These are phyloP conservation scores for Mycena rosella DNA, from an alignment of 768 basidiomycete species.

Conservation along the genomic window DNA sequence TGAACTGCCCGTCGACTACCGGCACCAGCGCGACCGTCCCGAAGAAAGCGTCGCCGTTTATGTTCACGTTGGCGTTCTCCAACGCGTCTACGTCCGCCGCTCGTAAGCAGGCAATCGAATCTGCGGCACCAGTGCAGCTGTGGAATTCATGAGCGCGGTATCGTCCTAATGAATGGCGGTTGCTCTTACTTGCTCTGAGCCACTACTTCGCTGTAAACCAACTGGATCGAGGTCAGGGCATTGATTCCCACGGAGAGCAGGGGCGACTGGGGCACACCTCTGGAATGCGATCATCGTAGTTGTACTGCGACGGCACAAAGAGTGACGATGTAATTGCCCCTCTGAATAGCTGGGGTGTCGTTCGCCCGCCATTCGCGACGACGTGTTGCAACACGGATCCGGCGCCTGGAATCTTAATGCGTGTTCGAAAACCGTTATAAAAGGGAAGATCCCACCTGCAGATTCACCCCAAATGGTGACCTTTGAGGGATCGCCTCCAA, in stretches of 20 bases:
- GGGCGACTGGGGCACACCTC: background rate
- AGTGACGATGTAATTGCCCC: too few species aligned
- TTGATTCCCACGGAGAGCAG: background rate
- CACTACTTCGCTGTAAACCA: slow-evolving; percentile 5
- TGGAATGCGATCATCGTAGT: slow-evolving; percentile 10
- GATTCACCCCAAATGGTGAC: too few species aligned
- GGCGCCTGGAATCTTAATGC: background rate
- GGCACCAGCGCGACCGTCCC: slow-evolving; percentile 44
- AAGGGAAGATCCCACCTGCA: slow-evolving; percentile 28
- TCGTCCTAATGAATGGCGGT: background rate
- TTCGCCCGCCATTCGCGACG: slow-evolving; percentile 3
- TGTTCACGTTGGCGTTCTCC: slow-evolving; percentile 36
- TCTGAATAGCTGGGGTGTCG: background rate
- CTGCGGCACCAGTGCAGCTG: background rate
- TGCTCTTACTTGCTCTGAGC: too few species aligned
- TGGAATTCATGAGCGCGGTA: background rate
- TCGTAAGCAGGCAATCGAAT: slow-evolving; percentile 44
- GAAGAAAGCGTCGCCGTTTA: slow-evolving; percentile 39
- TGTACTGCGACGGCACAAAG: background rate
- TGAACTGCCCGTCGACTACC: slow-evolving; percentile 48
- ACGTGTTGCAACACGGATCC: slow-evolving; percentile 1
- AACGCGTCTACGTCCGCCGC: slow-evolving; percentile 36
- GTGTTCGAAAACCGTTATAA: too few species aligned
- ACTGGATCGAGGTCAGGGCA: background rate
- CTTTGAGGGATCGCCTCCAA: too few species aligned